Conservation (phyloP, 2,329 filamentous ascomycete genomes). For the Cladosporium austrohemisphaericum region DNA sequence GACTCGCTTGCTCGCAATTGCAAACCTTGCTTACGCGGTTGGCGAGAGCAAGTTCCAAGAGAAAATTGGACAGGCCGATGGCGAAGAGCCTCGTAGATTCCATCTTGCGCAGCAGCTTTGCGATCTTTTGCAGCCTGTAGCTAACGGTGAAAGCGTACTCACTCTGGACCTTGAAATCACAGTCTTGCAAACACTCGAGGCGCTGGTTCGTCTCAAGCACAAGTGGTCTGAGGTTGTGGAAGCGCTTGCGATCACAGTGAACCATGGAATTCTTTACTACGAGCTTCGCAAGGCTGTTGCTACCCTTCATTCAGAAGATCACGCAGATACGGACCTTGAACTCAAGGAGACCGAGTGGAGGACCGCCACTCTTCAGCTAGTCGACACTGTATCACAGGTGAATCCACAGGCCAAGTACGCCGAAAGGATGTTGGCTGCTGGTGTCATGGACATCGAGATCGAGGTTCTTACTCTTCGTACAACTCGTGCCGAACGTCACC, state of each 20-base stretch:
- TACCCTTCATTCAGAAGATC: slow-evolving; percentile 63
- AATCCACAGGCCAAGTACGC: slow-evolving; percentile 56
- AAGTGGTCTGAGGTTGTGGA: slow-evolving; percentile 79
- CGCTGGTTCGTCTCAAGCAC: slow-evolving; percentile 72
- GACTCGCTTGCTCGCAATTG: slow-evolving; percentile 78
- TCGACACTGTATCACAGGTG: slow-evolving; percentile 69
- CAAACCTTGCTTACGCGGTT: slow-evolving; percentile 87
- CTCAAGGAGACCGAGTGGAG: slow-evolving; percentile 77
- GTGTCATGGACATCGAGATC: slow-evolving; percentile 83
- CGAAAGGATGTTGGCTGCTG: slow-evolving; percentile 80
- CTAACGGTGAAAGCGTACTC: slow-evolving; percentile 63
- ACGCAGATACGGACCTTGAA: slow-evolving; percentile 57
- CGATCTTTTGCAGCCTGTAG: slow-evolving; percentile 81
- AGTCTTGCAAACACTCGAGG: slow-evolving; percentile 76
- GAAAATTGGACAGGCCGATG: slow-evolving; percentile 80
- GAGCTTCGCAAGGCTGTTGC: slow-evolving; percentile 85
- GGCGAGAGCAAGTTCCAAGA: slow-evolving; percentile 78
- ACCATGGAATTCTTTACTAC: slow-evolving; percentile 91
- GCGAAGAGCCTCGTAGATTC: slow-evolving; percentile 80
- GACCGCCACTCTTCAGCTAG: slow-evolving; percentile 80
- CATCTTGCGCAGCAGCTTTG: slow-evolving; percentile 90
- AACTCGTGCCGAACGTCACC: slow-evolving; percentile 73
- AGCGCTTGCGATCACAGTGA: slow-evolving; percentile 92
- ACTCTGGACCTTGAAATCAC: slow-evolving; percentile 77
- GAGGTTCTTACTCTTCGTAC: slow-evolving; percentile 84